A percentile compares a stretch with the other conserved stretches of the same genome.
Evolutionary conservation across 805 yeast genomes (phyloP).

Genomic region (Kuraishia cidri): DNA sequence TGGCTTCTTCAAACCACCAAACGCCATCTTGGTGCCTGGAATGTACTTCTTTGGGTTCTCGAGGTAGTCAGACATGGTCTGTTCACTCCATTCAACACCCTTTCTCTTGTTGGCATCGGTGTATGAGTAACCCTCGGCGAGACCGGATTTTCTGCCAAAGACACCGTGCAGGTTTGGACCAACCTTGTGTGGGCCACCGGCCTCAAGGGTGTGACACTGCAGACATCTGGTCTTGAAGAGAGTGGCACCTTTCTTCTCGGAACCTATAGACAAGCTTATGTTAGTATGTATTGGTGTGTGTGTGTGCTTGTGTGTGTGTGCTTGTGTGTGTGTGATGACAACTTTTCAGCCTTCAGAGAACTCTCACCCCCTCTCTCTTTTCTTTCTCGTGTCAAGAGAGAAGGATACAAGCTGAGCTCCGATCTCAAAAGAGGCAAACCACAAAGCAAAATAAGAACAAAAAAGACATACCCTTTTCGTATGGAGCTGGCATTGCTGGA

Average conservation of each 20-base stretch:
- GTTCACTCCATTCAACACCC: slow-evolving; percentile 82
- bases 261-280: slow-evolving; percentile 42
- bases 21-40: slow-evolving; percentile 99
- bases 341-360: no score
- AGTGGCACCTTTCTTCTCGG: slow-evolving; percentile 93
- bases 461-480: slow-evolving; percentile 19
- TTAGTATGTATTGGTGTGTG: no score
- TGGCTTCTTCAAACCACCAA: slow-evolving; percentile 98
- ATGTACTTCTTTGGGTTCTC: slow-evolving; percentile 99
- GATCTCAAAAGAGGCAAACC: no score
- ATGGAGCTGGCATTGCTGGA: slow-evolving; percentile 38
- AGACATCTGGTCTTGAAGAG: slow-evolving; percentile 98
- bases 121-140: slow-evolving; percentile 89
- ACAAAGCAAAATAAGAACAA: no score
- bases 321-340: no score
- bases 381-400: no score
- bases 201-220: slow-evolving; percentile 97
- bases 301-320: no score
- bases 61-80: slow-evolving; percentile 89
- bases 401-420: no score
- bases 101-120: slow-evolving; percentile 98
- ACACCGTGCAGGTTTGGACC: slow-evolving; percentile 98
- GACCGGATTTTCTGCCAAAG: slow-evolving; percentile 87
- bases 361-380: no score
- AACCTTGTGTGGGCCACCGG: slow-evolving; percentile 96